Conservation (phyloP, 2,329 filamentous ascomycete species). For the Colletotrichum theobromicola region DNA sequence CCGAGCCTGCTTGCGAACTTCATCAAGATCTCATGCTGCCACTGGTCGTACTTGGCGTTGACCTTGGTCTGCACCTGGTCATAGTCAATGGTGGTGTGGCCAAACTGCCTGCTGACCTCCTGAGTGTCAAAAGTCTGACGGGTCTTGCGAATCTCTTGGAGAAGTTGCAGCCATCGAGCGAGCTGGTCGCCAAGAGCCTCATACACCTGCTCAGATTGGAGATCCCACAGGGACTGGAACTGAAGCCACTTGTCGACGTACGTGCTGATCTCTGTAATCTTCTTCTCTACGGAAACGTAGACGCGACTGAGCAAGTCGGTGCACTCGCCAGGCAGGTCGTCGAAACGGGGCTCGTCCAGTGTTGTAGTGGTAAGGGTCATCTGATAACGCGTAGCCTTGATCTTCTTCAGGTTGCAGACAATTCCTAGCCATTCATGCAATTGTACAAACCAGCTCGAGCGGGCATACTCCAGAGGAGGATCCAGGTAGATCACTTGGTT, state of each 20-base stretch:
- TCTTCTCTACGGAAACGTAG: constrained; percentile 83
- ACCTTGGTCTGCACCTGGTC: constrained; percentile 99
- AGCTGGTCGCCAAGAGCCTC: constrained; percentile 90
- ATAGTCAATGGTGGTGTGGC: constrained; percentile 94
- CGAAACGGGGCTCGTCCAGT: constrained; percentile 76
- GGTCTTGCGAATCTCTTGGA: constrained; percentile 97
- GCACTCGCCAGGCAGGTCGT: constrained; percentile 83
- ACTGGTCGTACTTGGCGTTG: constrained; percentile 98
- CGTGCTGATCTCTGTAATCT: constrained; percentile 76
- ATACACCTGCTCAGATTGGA: constrained; percentile 95
- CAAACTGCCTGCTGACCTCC: constrained; percentile 90
- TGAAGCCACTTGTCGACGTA: constrained; percentile 99
- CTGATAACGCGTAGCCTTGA: constrained; percentile 94
- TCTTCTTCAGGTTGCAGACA: constrained; percentile 89
- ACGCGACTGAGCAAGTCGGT: constrained; percentile 80
- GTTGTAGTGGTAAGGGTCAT: constrained; percentile 76
- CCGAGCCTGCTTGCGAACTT: constrained; percentile 93
- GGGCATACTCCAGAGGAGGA: constrained; percentile 88
- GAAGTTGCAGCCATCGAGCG: constrained; percentile 88
- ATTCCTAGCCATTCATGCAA: constrained; percentile 93
- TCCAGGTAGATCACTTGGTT: constrained; percentile 98
- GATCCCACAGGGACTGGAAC: constrained; percentile 97
- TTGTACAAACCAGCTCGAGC: constrained; percentile 92
- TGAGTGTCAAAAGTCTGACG: constrained; percentile 97
- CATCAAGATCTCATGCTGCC: constrained; percentile 95